Percentiles rank a stretch among this genome's conserved stretches.
Evolutionary conservation across 768 basidiomycete genomes (phyloP).

Genomic region (Trametes meyenii): DNA sequence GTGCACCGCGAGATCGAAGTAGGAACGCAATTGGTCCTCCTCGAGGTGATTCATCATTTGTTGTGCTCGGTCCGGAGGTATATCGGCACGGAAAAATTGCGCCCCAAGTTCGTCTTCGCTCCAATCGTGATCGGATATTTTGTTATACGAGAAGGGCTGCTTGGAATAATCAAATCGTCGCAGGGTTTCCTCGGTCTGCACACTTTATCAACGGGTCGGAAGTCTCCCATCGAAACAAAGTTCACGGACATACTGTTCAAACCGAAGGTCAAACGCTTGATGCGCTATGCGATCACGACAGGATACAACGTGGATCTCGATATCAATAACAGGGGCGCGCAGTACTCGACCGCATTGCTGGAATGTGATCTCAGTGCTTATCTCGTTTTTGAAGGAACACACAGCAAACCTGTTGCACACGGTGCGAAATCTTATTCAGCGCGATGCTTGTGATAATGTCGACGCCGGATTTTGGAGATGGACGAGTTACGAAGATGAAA

Average conservation of each 20-base stretch:
- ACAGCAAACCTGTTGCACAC: conserved; percentile 51
- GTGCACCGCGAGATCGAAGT: conserved; percentile 41
- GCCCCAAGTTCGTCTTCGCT: conserved; percentile 36
- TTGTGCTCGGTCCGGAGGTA: conserved; percentile 3
- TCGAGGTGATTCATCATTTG: conserved; percentile 1
- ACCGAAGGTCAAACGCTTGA: conserved; percentile 68
- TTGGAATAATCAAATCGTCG: conserved; percentile 27
- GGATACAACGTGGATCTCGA: conserved; percentile 72
- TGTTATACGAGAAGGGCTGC: conserved; percentile 25
- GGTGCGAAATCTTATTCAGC: conserved; percentile 57
- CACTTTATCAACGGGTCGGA: conserved; percentile 34
- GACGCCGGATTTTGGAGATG: conserved; percentile 45
- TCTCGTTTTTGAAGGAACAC: neutral
- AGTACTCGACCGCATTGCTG: conserved; percentile 67
- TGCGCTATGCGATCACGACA: conserved; percentile 68
- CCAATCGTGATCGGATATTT: conserved; percentile 28
- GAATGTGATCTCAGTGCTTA: neutral
- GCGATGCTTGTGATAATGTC: conserved; percentile 64
- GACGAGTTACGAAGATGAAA: conserved; percentile 58
- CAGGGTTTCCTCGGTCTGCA: conserved; percentile 34
- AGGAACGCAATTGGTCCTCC: conserved; percentile 13
- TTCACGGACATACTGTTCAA: conserved; percentile 56
- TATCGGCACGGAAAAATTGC: conserved; percentile 33
- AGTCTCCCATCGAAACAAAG: conserved; percentile 43
- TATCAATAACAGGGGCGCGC: conserved; percentile 49